Evolutionary conservation across 441 rosid species (phyloP), one percentile per base, ranked within the genome.

Genomic region (Pelargonium fulgidum): DNA sequence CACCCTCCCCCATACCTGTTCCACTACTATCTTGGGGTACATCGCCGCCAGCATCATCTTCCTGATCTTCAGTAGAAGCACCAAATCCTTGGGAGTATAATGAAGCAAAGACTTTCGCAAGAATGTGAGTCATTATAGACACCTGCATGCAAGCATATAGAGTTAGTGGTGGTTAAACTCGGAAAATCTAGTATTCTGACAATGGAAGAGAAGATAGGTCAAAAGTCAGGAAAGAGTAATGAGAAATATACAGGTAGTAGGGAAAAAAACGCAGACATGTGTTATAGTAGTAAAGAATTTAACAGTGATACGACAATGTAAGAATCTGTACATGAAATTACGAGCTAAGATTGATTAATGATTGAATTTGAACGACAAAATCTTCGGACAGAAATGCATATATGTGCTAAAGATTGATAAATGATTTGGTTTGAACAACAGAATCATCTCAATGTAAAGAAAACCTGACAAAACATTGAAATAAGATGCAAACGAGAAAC

Each of bases 1-100:
- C 85, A 66, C 98, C 99, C 79, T 91, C 97, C 19, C 99, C 98
- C 96, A 95, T 84, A 62, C 98, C 99, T 4, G 92, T 92, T 75
- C 99, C 98, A 74, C 77, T 87, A 62, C 87, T 91, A 75, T 76
- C 82, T 82, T 85, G 81, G 63, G 92, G 66, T 78, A 65, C 76
- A 64, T 76, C 88, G 73, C 58, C 63, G 65, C 66, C 71, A 68
- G 78, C 65, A 69, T 76, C 98, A 76, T 90, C 93, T 26, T 73
- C 91, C 79, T 79, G 83, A 41, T 84, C 95, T 74, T 85, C 85
- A 13, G 79, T 75, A 75, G 93, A 68, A 72, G 71, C 81, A 70
- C 98, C 88, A 73, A 84, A 92, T 17, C 98, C 98, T 76, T 86
- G 87, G 69, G 91, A 85, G 84, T 74, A 92, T 65, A 95, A 78